A percentile compares a stretch with the other conserved stretches of the same genome.
These are phyloP conservation scores for Fragaria iinumae DNA, from an alignment of 306 rosid genomes.

Conservation along the genomic window DNA sequence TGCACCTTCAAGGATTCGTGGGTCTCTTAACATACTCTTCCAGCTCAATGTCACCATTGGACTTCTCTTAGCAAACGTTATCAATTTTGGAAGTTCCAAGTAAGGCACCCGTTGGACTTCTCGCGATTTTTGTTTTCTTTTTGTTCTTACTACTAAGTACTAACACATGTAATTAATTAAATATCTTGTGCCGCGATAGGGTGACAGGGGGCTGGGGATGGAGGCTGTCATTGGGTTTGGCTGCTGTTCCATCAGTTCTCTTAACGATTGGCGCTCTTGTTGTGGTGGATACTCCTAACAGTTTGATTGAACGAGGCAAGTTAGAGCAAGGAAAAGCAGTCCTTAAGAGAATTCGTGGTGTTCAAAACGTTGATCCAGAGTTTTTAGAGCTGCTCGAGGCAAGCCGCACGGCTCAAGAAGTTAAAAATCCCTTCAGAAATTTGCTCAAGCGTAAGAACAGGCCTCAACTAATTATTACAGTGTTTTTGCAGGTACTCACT, in stretches of 20 bases:
- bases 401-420: conserved; percentile 52
- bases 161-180: not conserved
- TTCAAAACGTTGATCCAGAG: conserved; percentile 64
- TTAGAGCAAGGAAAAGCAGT: conserved; percentile 64
- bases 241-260: conserved; percentile 68
- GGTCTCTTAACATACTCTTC: conserved; percentile 74
- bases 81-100: conserved; percentile 67
- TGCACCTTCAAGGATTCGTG: conserved; percentile 84
- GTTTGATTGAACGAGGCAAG: conserved; percentile 71
- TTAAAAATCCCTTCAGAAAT: conserved; percentile 72
- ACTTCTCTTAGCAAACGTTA: conserved; percentile 64
- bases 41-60: conserved; percentile 79
- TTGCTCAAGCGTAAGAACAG: conserved; percentile 53
- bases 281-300: conserved; percentile 82
- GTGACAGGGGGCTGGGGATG: conserved; percentile 80
- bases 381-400: conserved; percentile 66
- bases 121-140: not conserved
- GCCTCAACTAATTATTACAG: conserved; percentile 68
- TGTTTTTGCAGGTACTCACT: conserved; percentile 46
- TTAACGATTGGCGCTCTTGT: conserved; percentile 63
- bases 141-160: not conserved
- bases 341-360: conserved; percentile 61
- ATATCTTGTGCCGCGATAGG: not conserved
- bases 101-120: conserved; percentile 15
- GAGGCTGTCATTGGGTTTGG: conserved; percentile 78